These are phyloP conservation scores for Globisporangium recalcitrans DNA, from an alignment of 352 stramenopile species.

Conservation along the genomic window DNA sequence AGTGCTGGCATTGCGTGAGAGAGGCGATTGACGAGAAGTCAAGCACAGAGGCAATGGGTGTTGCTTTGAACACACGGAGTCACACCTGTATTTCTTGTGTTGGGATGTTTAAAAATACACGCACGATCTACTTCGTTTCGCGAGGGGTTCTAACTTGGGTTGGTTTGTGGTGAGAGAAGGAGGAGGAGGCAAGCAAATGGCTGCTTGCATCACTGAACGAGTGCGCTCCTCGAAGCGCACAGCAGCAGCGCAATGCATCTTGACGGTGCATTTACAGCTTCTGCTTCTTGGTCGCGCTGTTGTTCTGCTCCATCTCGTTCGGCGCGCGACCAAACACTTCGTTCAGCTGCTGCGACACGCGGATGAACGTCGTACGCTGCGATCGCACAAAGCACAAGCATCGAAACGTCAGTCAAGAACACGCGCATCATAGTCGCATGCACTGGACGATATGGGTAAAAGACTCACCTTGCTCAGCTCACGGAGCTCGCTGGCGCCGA, in stretches of 20 bases:
- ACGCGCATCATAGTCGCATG: neutral
- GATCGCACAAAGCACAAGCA: neutral
- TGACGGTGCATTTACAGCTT: constrained; percentile 25
- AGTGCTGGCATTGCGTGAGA: neutral
- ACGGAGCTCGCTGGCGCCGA: constrained; percentile 85
- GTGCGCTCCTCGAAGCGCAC: too few relatives aligned
- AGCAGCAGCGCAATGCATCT: neutral
- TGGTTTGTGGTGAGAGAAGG: neutral
- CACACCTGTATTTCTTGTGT: constrained; percentile 15
- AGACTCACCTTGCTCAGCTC: constrained; percentile 77
- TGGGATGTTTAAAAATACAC: constrained; percentile 16
- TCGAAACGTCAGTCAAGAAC: neutral
- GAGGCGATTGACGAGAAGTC: too few relatives aligned
- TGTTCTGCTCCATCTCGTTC: constrained; percentile 67
- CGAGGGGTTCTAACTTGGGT: neutral
- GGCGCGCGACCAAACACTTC: constrained; percentile 84
- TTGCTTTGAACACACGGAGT: constrained; percentile 11
- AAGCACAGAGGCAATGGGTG: neutral
- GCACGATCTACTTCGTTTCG: constrained; percentile 13
- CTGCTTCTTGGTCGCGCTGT: constrained; percentile 46
- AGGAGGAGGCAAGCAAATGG: too few relatives aligned
- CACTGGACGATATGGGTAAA: neutral
- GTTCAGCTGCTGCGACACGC: constrained; percentile 91
- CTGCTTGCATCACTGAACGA: too few relatives aligned
- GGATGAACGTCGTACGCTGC: constrained; percentile 89